phyloP scores from a whole-genome alignment of 352 stramenopile species.

The Pythium phragmiticola region DNA sequence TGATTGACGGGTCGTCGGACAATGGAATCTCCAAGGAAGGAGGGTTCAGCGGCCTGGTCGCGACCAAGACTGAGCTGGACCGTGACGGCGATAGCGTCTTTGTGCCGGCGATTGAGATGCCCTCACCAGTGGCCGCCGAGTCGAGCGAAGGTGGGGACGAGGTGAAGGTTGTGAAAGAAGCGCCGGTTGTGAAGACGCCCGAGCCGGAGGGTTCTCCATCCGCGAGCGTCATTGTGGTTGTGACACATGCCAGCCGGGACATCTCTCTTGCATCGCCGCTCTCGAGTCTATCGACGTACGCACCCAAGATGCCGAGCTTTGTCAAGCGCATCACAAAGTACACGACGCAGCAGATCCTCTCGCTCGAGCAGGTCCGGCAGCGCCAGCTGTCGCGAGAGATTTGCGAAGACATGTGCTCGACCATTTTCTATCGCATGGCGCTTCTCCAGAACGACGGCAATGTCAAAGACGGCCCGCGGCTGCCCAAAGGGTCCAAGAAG shows the following conservation, averaged over 20 bases:
- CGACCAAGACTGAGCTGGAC: constrained; percentile 66
- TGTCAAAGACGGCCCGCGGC: constrained; percentile 70
- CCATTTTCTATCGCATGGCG: constrained; percentile 96
- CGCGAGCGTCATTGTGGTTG: constrained; percentile 22
- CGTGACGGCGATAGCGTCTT: constrained; percentile 41
- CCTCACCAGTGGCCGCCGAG: constrained; percentile 20
- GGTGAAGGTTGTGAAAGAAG: background rate
- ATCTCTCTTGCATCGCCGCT: constrained; percentile 13
- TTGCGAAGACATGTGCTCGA: constrained; percentile 89
- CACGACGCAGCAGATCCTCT: constrained; percentile 68
- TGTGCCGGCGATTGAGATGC: constrained; percentile 29
- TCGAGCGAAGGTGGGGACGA: constrained; percentile 20
- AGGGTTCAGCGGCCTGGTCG: constrained; percentile 70
- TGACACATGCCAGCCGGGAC: constrained; percentile 11
- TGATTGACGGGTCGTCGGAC: constrained; percentile 89
- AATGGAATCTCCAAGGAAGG: constrained; percentile 80
- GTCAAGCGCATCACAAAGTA: constrained; percentile 79
- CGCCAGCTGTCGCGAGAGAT: constrained; percentile 73
- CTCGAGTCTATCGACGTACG: constrained; percentile 36
- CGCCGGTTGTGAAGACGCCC: background rate
- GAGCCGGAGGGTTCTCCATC: constrained; percentile 16
- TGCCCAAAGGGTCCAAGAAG: constrained; percentile 96
- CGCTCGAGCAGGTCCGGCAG: constrained; percentile 45
- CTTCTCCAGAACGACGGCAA: constrained; percentile 55
- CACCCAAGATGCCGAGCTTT: constrained; percentile 50